Conservation (phyloP, 495 filamentous ascomycete genomes). For the Paragyromitra xinjiangensis region DNA sequence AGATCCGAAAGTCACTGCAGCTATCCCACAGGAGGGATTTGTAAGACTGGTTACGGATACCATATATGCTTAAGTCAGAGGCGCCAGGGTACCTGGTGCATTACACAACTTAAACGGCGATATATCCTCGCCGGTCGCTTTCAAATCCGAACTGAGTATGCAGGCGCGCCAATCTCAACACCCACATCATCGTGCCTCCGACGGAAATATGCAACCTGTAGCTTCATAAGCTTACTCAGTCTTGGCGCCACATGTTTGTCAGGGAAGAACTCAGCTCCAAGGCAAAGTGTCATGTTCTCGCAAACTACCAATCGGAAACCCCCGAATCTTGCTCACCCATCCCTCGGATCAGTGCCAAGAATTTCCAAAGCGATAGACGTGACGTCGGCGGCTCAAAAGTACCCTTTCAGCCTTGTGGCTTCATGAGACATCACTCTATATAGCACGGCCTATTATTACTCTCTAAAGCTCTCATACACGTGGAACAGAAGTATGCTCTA, state of each 20-base stretch:
- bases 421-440: slow-evolving; percentile 40
- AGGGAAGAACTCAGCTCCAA: not conserved
- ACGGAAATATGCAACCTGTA: not conserved
- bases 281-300: too few relatives aligned
- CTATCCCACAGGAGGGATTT: not conserved
- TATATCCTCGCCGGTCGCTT: not conserved
- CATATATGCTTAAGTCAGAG: not conserved
- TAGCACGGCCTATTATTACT: slow-evolving; percentile 10
- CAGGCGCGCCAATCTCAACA: not conserved
- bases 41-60: not conserved
- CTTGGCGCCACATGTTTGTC: not conserved
- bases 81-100: not conserved
- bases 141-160: not conserved
- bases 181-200: not conserved
- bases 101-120: not conserved
- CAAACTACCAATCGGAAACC: slow-evolving; percentile 1
- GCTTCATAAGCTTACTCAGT: not conserved
- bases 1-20: not conserved
- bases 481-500: not conserved
- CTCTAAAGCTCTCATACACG: not conserved
- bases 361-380: not conserved
- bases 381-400: slow-evolving; percentile 19
- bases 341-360: not conserved
- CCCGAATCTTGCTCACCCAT: not conserved
- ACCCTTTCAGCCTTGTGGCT: slow-evolving; percentile 6